phyloP scores from a whole-genome alignment of 305 asterid species.

The Stenogyne calaminthoides region DNA sequence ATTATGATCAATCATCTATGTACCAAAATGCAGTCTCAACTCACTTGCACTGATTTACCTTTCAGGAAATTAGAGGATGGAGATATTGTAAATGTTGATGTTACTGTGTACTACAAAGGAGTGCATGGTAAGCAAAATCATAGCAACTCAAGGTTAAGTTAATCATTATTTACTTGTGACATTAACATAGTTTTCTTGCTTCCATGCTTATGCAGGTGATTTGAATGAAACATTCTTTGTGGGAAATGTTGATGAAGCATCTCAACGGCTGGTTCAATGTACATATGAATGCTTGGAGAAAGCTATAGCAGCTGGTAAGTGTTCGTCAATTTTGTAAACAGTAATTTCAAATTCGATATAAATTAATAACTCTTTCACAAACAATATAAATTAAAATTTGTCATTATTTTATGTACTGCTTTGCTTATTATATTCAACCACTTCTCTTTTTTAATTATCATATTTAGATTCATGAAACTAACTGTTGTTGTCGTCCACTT shows the following conservation, averaged over 20 bases:
- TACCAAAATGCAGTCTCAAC: conserved; percentile 13
- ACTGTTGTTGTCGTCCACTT: not conserved
- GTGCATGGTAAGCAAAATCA: conserved; percentile 71
- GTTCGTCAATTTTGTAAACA: not conserved
- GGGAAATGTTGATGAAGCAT: conserved; percentile 92
- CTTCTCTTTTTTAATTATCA: not conserved
- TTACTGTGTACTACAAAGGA: conserved; percentile 86
- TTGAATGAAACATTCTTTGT: conserved; percentile 94
- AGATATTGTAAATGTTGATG: conserved; percentile 93
- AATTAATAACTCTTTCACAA: not conserved
- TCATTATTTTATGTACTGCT: not conserved
- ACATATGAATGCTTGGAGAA: conserved; percentile 96
- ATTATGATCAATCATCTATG: not conserved
- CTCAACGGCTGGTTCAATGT: conserved; percentile 80
- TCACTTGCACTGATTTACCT: conserved; percentile 26
- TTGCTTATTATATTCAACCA: not conserved
- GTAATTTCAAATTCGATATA: not conserved
- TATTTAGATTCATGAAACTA: not conserved
- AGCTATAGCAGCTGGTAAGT: conserved; percentile 85
- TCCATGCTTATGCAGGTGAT: conserved; percentile 67
- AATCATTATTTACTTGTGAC: not conserved
- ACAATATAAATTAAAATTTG: not conserved
- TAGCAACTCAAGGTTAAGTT: conserved; percentile 5
- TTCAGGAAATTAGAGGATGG: conserved; percentile 96
- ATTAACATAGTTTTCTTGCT: conserved; percentile 16